Percentiles rank a stretch among this genome's conserved stretches.
Evolutionary conservation across 768 basidiomycete species (phyloP).

Genomic region (Tylopilus rubrobrunneus): DNA sequence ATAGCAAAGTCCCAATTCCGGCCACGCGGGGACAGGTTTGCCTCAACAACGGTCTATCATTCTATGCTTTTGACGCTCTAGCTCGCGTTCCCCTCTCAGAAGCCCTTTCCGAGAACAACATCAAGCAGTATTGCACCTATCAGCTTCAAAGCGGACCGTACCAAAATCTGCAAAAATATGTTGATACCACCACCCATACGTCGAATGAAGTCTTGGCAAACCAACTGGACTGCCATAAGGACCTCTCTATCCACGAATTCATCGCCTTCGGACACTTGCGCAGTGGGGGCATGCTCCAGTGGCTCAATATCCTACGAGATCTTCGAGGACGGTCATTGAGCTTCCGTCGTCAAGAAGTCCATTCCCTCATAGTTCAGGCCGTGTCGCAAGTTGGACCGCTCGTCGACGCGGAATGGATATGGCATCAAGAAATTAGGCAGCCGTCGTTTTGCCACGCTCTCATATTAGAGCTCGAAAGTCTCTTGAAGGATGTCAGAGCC

Average conservation of each 20-base stretch:
- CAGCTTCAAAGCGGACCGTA: no score
- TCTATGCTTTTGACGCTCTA: slow-evolving; percentile 28
- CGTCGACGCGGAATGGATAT: neutral
- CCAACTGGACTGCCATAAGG: slow-evolving; percentile 20
- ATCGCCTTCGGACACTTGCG: slow-evolving; percentile 33
- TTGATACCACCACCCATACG: neutral
- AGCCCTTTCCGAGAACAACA: slow-evolving; percentile 17
- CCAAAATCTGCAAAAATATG: no score
- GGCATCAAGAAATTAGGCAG: slow-evolving; percentile 12
- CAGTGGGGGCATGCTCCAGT: slow-evolving; percentile 43
- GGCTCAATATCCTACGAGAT: slow-evolving; percentile 46
- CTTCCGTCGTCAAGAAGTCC: slow-evolving; percentile 38
- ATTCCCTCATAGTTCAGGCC: slow-evolving; percentile 41
- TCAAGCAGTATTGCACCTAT: no score
- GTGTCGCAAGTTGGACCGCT: slow-evolving; percentile 38
- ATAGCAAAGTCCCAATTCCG: slow-evolving; percentile 15
- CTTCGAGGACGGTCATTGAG: slow-evolving; percentile 35
- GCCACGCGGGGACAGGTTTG: neutral
- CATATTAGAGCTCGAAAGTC: slow-evolving; percentile 30
- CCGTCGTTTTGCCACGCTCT: slow-evolving; percentile 23
- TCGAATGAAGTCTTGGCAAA: neutral
- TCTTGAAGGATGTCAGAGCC: slow-evolving; percentile 26
- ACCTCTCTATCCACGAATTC: slow-evolving; percentile 33
- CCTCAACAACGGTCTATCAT: slow-evolving; percentile 33
- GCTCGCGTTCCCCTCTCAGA: slow-evolving; percentile 5